phyloP scores from a whole-genome alignment of 2,329 filamentous ascomycete genomes.

The Aspergillus fumigatiaffinis region DNA sequence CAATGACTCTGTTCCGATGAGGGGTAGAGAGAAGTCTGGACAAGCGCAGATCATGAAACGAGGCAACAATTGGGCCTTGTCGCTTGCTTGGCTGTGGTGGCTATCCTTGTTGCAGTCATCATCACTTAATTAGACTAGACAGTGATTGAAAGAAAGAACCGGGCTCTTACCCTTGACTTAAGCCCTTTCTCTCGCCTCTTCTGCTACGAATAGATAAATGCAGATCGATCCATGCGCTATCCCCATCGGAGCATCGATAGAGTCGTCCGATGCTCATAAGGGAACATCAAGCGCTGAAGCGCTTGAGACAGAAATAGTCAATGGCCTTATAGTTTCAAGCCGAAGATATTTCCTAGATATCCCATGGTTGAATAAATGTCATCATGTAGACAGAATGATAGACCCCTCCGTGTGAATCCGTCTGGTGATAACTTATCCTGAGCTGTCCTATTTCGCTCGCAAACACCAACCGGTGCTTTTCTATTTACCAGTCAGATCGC shows the following conservation, averaged over 20 bases:
- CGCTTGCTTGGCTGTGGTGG: constrained; percentile 9
- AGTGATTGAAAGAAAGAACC: background rate
- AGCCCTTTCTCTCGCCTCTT: background rate
- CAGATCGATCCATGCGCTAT: background rate
- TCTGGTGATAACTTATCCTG: background rate
- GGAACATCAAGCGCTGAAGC: background rate
- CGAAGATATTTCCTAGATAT: background rate
- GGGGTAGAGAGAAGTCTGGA: constrained; percentile 24
- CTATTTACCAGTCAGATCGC: constrained; percentile 5
- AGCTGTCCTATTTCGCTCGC: background rate
- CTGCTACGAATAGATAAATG: background rate
- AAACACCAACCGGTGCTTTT: constrained; percentile 1
- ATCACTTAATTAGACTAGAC: background rate
- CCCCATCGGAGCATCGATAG: background rate
- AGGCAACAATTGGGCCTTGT: constrained; percentile 21
- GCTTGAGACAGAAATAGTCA: background rate
- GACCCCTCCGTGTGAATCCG: background rate
- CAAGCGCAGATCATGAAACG: constrained; percentile 26
- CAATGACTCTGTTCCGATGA: constrained; percentile 10
- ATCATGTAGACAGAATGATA: background rate
- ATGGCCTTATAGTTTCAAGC: background rate
- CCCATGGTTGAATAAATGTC: background rate
- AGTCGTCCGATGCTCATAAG: background rate
- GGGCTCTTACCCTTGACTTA: background rate
- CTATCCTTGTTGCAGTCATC: background rate